Evolutionary conservation across 2,329 filamentous ascomycete species (phyloP).

Genomic region (Metarhizium anisopliae): DNA sequence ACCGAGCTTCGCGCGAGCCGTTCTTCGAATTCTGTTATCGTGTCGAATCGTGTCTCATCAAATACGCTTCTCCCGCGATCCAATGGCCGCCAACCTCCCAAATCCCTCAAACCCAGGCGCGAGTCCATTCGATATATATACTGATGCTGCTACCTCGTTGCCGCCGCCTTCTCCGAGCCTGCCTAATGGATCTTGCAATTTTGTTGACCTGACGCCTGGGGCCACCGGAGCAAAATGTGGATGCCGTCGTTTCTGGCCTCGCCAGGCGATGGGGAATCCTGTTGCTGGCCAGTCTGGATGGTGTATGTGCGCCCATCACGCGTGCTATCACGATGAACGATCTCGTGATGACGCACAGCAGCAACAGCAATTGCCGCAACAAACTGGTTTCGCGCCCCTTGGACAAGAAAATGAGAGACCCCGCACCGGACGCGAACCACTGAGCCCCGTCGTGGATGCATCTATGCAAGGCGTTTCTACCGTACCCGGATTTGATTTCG

Average conservation of each 20-base stretch:
- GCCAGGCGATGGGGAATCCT: constrained; percentile 24
- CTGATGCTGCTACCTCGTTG: constrained; percentile 30
- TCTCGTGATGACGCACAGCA: constrained; percentile 5
- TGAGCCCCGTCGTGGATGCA: constrained; percentile 44
- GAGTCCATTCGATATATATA: constrained; percentile 47
- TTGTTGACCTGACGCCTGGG: constrained; percentile 43
- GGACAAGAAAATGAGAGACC: constrained; percentile 47
- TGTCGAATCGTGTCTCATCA: neutral
- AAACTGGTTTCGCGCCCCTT: constrained; percentile 11
- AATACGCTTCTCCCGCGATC: neutral
- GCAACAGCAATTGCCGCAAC: constrained; percentile 9
- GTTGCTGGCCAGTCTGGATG: constrained; percentile 36
- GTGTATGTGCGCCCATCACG: constrained; percentile 57
- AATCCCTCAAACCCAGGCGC: constrained; percentile 32
- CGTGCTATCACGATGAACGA: constrained; percentile 49
- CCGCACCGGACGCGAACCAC: constrained; percentile 36
- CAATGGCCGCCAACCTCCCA: constrained; percentile 46
- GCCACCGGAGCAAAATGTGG: constrained; percentile 45
- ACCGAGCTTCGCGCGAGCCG: neutral
- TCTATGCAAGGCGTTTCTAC: constrained; percentile 29
- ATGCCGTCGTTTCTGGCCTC: constrained; percentile 53
- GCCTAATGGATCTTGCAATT: constrained; percentile 48
- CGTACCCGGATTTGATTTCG: constrained; percentile 32
- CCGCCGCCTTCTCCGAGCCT: constrained; percentile 23
- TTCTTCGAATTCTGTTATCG: neutral